Conservation (phyloP, 192 early-diverging fungal genomes). For the Coemansia sp. region DNA sequence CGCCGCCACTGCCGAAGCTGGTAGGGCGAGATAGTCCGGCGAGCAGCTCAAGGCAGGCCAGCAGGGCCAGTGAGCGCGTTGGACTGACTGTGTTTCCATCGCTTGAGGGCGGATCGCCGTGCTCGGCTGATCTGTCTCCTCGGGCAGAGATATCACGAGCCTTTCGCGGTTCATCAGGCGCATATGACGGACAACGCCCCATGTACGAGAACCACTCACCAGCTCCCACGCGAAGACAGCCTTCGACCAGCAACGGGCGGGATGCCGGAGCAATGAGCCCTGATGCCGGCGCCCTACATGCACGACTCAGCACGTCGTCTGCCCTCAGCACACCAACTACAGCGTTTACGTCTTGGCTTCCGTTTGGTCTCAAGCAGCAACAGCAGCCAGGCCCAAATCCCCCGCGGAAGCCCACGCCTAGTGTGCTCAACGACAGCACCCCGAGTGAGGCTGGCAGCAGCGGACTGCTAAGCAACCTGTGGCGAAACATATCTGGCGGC, state of each 20-base stretch:
- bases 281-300: not conserved
- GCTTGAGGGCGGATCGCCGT: slow-evolving; percentile 15
- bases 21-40: not conserved
- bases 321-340: slow-evolving; percentile 41
- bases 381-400: slow-evolving; percentile 9
- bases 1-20: not conserved
- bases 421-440: slow-evolving; percentile 16
- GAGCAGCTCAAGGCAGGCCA: not conserved
- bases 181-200: not conserved
- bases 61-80: not conserved
- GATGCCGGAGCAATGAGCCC: slow-evolving; percentile 9
- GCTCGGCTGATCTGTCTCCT: slow-evolving; percentile 3
- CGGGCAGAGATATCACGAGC: slow-evolving; percentile 9
- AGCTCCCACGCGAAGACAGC: slow-evolving; percentile 2
- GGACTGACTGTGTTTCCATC: slow-evolving; percentile 37
- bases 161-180: slow-evolving; percentile 16
- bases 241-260: slow-evolving; percentile 2
- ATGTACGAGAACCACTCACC: slow-evolving; percentile 2
- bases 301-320: slow-evolving; percentile 44
- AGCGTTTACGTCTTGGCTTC: slow-evolving; percentile 43
- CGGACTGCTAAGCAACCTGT: slow-evolving; percentile 48
- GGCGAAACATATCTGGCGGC: slow-evolving; percentile 46
- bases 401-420: slow-evolving; percentile 9
- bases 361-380: slow-evolving; percentile 27
- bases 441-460: slow-evolving; percentile 47